phyloP scores from a whole-genome alignment of 495 filamentous ascomycete genomes.

The Annulohypoxylon maeteangense region DNA sequence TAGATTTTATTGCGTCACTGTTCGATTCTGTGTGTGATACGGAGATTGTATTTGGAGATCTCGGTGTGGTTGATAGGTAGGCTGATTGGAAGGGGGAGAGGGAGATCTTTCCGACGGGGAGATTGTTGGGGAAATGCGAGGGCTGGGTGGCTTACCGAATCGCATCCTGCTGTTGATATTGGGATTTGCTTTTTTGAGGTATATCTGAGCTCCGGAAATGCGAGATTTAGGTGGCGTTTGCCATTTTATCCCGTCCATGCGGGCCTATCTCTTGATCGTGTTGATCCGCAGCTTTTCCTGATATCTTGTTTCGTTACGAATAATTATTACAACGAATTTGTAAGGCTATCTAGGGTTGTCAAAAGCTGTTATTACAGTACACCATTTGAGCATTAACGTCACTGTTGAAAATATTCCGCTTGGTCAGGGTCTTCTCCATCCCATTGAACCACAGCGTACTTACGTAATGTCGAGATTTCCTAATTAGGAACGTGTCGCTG shows the following conservation, averaged over 20 bases:
- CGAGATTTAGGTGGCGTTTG: no score
- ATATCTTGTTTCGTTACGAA: not conserved
- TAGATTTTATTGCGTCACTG: not conserved
- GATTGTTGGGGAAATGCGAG: not conserved
- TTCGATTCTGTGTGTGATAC: not conserved
- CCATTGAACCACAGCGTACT: not conserved
- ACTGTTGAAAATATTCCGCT: no score
- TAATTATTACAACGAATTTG: not conserved
- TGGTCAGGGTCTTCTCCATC: no score
- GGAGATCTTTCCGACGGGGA: not conserved
- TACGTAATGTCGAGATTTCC: conserved; percentile 21
- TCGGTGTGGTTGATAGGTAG: not conserved
- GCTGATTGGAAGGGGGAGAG: not conserved
- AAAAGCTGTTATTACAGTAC: no score
- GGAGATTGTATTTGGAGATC: not conserved
- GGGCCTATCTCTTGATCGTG: no score
- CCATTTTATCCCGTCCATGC: no score
- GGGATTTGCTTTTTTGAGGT: not conserved
- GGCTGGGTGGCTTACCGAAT: not conserved
- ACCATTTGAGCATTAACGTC: no score
- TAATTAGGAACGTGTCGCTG: conserved; percentile 4
- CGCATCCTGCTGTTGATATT: not conserved
- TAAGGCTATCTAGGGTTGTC: no score
- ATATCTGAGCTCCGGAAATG: not conserved
- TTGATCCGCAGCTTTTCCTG: not conserved